Evolutionary conservation across 2,329 filamentous ascomycete species (phyloP), one percentile per base, ranked within the genome.

Genomic region (Aureobasidium melanogenum): DNA sequence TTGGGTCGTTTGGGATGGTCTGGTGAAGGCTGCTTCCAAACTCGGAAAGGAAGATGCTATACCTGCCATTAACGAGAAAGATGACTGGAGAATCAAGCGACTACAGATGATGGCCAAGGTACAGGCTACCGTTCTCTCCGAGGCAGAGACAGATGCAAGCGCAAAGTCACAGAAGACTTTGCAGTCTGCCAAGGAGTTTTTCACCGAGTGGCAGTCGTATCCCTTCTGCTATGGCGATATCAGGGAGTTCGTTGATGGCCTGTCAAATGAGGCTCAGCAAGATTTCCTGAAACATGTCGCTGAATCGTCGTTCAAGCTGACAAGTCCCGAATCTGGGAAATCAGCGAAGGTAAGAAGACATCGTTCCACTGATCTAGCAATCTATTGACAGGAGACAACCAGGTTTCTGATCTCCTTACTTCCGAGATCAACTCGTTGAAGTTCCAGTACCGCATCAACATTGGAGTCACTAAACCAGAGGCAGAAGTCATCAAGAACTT

Each of bases 351-450:
- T 57, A 47, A 10, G 41, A n/a, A 14, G 7, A 10, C 2, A 5
- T 17, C 9, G n/a, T n/a, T n/a, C 2, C 1, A n/a, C 2, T n/a
- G 6, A 7, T 14, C 2, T 8, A 26, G 19, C 9, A 10, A 8
- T 26, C 30, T 3, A 55, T 28, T 56, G 28, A 56, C 52, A 24
- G 8, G 17, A 19, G 32, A 28, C 12, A 12, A 36, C 8, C 15
- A 57, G 54, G 41, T 36, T 24, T 54, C 60, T 1, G 52, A 62
- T 9, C 63, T 69, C 67, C 17, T 70, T 66, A 22, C 65, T 4
- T 54, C 64, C 1, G 66, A 68, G 47, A 63, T 70, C 12, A 64
- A 64, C 14, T 39, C 51, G 1, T 48, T 70, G 22, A 70, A 71
- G 47, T 61, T 60, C 19, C 58, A 64, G 1, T 70, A 62, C 24